Conservation (phyloP, 1,284 basidiomycete genomes). For the Moniliophthora roreri region DNA sequence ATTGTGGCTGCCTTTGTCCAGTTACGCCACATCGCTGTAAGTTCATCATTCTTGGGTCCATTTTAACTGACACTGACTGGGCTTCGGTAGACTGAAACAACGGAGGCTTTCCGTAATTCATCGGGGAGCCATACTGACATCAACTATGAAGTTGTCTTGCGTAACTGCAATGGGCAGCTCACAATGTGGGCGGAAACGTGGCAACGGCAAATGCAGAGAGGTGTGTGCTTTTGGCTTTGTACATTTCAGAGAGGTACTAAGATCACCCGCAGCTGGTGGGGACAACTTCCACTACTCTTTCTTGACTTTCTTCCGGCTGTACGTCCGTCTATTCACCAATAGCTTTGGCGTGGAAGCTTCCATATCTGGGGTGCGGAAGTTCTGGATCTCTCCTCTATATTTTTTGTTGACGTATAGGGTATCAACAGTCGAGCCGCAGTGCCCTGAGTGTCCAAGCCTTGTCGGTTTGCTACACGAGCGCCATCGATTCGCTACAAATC, state of each 20-base stretch:
- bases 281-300: conserved; percentile 27
- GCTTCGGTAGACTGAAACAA: conserved; percentile 62
- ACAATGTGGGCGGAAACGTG: conserved; percentile 69
- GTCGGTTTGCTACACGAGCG: conserved; percentile 71
- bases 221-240: conserved; percentile 33
- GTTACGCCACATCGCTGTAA: conserved; percentile 70
- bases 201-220: conserved; percentile 68
- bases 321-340: conserved; percentile 78
- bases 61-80: conserved; percentile 9
- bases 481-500: conserved; percentile 65
- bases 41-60: conserved; percentile 25
- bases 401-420: too few relatives aligned
- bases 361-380: conserved; percentile 48
- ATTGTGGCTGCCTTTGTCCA: conserved; percentile 74
- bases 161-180: conserved; percentile 68
- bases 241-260: background rate
- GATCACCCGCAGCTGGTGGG: conserved; percentile 10
- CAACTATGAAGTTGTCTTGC: conserved; percentile 68
- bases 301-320: conserved; percentile 70
- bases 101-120: conserved; percentile 66
- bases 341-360: conserved; percentile 73
- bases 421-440: conserved; percentile 40
- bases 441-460: conserved; percentile 66
- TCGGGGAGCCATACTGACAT: conserved; percentile 57
- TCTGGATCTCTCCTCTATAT: conserved; percentile 9